Evolutionary conservation across 2,329 filamentous ascomycete species (phyloP).

Genomic region (Microdochium nivale): DNA sequence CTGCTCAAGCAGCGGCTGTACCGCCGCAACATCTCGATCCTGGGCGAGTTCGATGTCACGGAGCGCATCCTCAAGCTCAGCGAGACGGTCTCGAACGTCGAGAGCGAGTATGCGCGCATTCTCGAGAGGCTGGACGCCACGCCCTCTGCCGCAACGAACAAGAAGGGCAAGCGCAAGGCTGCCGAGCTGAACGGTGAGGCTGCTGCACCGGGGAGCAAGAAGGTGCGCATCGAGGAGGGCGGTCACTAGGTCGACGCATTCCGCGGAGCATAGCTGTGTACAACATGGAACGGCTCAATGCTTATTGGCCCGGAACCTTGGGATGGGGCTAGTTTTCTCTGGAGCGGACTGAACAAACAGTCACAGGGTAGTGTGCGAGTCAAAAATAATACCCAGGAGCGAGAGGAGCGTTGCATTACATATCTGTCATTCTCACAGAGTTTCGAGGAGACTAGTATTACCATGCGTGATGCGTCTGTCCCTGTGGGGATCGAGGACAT

Average conservation of each 20-base stretch:
- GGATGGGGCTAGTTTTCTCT: no score
- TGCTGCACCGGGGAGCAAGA: constrained; percentile 30
- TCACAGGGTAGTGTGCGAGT: not conserved
- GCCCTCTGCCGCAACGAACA: constrained; percentile 5
- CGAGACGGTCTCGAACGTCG: constrained; percentile 57
- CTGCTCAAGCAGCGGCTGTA: constrained; percentile 72
- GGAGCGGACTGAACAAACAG: not conserved
- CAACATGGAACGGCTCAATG: no score
- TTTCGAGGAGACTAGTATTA: no score
- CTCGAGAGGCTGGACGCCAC: constrained; percentile 28
- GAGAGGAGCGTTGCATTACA: not conserved
- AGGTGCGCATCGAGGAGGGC: constrained; percentile 29
- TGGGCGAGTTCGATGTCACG: constrained; percentile 58
- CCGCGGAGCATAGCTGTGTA: no score
- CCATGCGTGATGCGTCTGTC: no score
- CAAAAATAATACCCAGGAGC: not conserved
- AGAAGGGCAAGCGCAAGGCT: constrained; percentile 38
- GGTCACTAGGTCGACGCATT: no score
- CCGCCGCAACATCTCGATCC: constrained; percentile 61
- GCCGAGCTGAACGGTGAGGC: constrained; percentile 16
- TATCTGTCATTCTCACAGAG: no score
- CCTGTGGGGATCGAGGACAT: no score
- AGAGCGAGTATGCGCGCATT: constrained; percentile 64
- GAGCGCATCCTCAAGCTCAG: constrained; percentile 68
- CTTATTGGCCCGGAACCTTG: no score